Base-by-base conservation (phyloP, 2,329 filamentous ascomycete genomes). In the Chrysoporthe deuterocubensis region DNA sequence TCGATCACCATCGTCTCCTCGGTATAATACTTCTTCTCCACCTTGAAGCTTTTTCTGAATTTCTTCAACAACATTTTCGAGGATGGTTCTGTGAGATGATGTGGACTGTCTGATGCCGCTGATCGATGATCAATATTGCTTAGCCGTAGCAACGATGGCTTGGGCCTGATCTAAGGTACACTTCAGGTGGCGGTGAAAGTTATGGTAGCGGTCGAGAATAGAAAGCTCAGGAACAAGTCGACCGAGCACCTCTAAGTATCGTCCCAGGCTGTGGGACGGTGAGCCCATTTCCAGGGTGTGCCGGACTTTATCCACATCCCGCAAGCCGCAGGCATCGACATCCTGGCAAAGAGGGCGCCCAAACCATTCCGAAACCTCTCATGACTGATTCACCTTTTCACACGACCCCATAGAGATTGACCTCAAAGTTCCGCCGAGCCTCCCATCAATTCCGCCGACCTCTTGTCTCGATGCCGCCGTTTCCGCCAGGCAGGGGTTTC, bases 361-460 rank as follows among this genome's bases (percentile, higher is more conserved):
- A 64, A 69, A 67, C 64, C 26, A 44, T 64, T n/a, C 54, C 64
- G 58, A 69, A 67, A 69, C 64, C 56, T 18, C n/a, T 61, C 37
- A 18, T 18, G 66, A 60, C 65, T 50, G 65, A 66, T 37, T 37
- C 37, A 37, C 16, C 56, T 44, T 44, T 18, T 44, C 40, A 60
- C 57, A 60, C n/a, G 40, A 13, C 40, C 44, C 37, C 37, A 43
- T 60, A 3, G 16, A 26, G 16, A 42, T 18, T 13, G 16, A 32
- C 37, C 44, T 34, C 9, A 26, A 57, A 16, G 5, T n/a, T 9
- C 6, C 32, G 8, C 34, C 18, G 16, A 34, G n/a, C 18, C 8
- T 11, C 6, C 9, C 26, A 11, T 32, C 32, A 14, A 21, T 32
- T 2, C 7, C n/a, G 21, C 26, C 13, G 13, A 5, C 1, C 7